These are phyloP conservation scores for Talaromyces sp. DNA, from an alignment of 2,329 filamentous ascomycete genomes.

Conservation along the genomic window DNA sequence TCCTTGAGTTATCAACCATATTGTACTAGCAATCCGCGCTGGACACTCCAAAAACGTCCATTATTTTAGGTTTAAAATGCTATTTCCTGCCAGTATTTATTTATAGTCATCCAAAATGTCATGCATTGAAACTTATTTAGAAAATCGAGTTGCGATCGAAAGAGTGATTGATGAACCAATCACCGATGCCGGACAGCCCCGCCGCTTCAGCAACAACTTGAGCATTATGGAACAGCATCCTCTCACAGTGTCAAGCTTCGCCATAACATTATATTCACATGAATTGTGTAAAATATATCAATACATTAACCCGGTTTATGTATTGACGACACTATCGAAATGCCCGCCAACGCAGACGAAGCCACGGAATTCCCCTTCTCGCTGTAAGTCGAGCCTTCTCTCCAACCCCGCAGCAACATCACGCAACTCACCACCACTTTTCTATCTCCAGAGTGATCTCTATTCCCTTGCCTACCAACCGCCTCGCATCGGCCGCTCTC, in stretches of 20 bases:
- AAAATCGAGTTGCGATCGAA: too few species aligned
- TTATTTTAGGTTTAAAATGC: too few species aligned
- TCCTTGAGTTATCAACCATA: too few species aligned
- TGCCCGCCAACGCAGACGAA: constrained; percentile 54
- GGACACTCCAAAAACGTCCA: too few species aligned
- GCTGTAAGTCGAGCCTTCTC: background rate
- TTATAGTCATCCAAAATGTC: background rate
- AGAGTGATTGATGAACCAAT: background rate
- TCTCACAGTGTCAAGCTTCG: background rate
- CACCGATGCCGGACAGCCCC: background rate
- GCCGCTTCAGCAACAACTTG: background rate
- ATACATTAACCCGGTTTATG: background rate
- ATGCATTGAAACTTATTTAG: background rate
- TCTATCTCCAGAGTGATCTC: constrained; percentile 57
- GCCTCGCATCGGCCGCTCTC: constrained; percentile 72
- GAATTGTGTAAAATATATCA: background rate
- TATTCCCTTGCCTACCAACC: constrained; percentile 74
- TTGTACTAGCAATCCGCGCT: too few species aligned
- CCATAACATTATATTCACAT: background rate
- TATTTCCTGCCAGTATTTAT: background rate
- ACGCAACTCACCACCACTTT: background rate
- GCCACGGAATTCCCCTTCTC: constrained; percentile 27
- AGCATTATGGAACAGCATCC: background rate
- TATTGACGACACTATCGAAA: background rate
- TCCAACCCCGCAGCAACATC: background rate